Evolutionary conservation across 495 filamentous ascomycete species (phyloP).

Genomic region (Penicillium manginii): DNA sequence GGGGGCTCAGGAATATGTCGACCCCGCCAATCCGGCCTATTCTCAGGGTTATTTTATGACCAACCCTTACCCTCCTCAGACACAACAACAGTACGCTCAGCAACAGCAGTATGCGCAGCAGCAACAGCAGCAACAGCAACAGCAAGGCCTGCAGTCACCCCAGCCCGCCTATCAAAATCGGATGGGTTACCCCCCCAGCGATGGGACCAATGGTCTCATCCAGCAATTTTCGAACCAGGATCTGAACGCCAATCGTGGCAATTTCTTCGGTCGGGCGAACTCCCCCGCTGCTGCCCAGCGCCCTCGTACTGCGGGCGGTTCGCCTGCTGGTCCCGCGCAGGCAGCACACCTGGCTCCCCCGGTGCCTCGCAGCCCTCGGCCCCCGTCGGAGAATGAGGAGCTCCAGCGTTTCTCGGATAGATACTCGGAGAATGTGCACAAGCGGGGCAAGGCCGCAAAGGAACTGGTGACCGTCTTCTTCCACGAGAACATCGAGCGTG

Average conservation of each 20-base stretch:
- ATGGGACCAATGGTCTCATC: constrained; percentile 78
- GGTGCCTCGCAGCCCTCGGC: constrained; percentile 57
- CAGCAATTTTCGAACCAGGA: constrained; percentile 99
- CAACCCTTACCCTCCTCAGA: constrained; percentile 60
- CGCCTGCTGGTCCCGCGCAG: constrained; percentile 61
- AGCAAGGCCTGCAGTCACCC: constrained; percentile 51
- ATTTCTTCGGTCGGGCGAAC: constrained; percentile 70
- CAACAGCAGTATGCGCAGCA: constrained; percentile 68
- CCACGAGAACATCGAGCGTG: constrained; percentile 91
- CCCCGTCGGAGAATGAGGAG: constrained; percentile 49
- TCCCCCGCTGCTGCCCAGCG: constrained; percentile 73
- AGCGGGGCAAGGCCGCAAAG: constrained; percentile 65
- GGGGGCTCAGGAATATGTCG: constrained; percentile 57
- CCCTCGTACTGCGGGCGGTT: constrained; percentile 72
- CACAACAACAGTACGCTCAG: constrained; percentile 54
- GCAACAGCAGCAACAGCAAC: constrained; percentile 59
- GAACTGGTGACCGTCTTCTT: constrained; percentile 84
- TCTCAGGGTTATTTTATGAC: constrained; percentile 68
- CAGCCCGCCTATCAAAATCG: constrained; percentile 54
- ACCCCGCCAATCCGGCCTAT: constrained; percentile 53
- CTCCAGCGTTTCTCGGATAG: constrained; percentile 75
- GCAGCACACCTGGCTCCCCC: constrained; percentile 66
- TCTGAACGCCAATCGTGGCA: constrained; percentile 69
- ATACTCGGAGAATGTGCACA: constrained; percentile 78
- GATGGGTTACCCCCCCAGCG: constrained; percentile 53